Conservation (phyloP, 805 yeast species). For the Hanseniaspora valbyensis region DNA sequence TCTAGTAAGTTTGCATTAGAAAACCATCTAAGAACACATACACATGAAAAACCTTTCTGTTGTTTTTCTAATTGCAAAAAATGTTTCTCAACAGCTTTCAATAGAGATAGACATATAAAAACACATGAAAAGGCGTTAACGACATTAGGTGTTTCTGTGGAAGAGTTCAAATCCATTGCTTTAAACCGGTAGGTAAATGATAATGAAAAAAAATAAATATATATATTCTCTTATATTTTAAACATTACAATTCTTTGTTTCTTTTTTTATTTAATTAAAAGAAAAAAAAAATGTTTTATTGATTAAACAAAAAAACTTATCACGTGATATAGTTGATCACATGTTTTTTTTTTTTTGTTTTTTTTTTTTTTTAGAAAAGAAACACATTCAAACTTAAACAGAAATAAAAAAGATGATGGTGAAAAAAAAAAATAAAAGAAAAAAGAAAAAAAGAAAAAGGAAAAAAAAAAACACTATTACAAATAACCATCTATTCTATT, state of each 20-base stretch:
- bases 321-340: too few relatives aligned
- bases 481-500: background rate
- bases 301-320: too few relatives aligned
- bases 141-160: background rate
- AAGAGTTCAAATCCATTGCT: background rate
- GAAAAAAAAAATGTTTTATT: too few relatives aligned
- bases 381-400: too few relatives aligned
- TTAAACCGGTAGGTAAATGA: background rate
- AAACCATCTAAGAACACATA: constrained; percentile 12
- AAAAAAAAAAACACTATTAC: background rate
- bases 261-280: background rate
- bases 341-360: too few relatives aligned
- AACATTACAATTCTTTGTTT: background rate
- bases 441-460: too few relatives aligned
- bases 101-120: constrained; percentile 12
- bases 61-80: constrained; percentile 6
- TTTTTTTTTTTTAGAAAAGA: too few relatives aligned
- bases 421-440: too few relatives aligned
- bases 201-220: background rate
- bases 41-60: constrained; percentile 7
- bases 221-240: background rate
- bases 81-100: constrained; percentile 7
- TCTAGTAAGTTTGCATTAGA: constrained; percentile 12
- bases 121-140: constrained; percentile 7
- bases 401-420: too few relatives aligned